Percentiles rank a stretch among this genome's conserved stretches.
Conservation (phyloP, 495 filamentous ascomycete genomes). For the Letharia columbiana region DNA sequence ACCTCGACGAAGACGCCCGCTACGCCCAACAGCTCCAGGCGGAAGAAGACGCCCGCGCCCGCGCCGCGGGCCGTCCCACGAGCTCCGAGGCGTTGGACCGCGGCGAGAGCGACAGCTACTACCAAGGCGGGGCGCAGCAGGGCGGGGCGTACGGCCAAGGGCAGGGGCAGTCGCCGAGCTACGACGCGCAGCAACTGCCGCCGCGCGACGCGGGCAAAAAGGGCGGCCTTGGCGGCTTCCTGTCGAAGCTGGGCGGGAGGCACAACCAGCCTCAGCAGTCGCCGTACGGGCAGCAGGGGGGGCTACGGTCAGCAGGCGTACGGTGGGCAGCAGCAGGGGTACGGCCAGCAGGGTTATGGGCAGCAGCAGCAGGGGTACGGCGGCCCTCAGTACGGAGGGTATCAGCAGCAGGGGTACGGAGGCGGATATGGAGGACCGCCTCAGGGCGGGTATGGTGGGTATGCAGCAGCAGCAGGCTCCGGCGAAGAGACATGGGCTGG, state of each 20-base stretch:
- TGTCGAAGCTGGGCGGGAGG: slow-evolving; percentile 46
- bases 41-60: slow-evolving; percentile 62
- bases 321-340: slow-evolving; percentile 23
- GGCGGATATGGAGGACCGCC: slow-evolving; percentile 28
- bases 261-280: slow-evolving; percentile 12
- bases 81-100: neutral
- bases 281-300: slow-evolving; percentile 20
- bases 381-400: slow-evolving; percentile 35
- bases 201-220: slow-evolving; percentile 17
- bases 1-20: slow-evolving; percentile 58
- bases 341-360: slow-evolving; percentile 17
- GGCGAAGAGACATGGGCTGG: slow-evolving; percentile 41
- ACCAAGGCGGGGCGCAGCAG: slow-evolving; percentile 25
- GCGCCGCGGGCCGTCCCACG: neutral
- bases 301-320: slow-evolving; percentile 22
- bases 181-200: slow-evolving; percentile 25
- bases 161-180: slow-evolving; percentile 26
- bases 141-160: slow-evolving; percentile 3
- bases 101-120: slow-evolving; percentile 23
- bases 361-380: slow-evolving; percentile 38
- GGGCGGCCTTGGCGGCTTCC: slow-evolving; percentile 33
- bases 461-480: slow-evolving; percentile 18
- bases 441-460: slow-evolving; percentile 27
- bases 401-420: slow-evolving; percentile 22
- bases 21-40: slow-evolving; percentile 72